These are phyloP conservation scores for Pseudohalonectria lignicola DNA, from an alignment of 2,329 filamentous ascomycete genomes.

Conservation along the genomic window DNA sequence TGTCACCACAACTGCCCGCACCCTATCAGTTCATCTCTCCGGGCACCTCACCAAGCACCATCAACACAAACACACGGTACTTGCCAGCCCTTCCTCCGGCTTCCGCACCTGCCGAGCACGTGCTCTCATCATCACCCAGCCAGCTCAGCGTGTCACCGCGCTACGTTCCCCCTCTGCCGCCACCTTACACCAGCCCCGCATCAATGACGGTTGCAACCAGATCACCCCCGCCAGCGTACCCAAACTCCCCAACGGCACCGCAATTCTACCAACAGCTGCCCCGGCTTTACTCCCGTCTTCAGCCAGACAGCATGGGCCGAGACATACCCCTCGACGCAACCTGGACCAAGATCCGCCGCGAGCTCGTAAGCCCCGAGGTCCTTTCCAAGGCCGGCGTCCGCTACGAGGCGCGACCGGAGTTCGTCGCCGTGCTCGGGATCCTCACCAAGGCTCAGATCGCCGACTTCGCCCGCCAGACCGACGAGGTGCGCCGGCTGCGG, in stretches of 20 bases:
- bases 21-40: constrained; percentile 26
- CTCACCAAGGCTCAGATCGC: constrained; percentile 39
- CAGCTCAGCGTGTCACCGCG: constrained; percentile 28
- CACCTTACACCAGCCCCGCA: constrained; percentile 11
- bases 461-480: constrained; percentile 36
- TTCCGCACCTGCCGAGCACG: constrained; percentile 15
- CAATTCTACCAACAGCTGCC: constrained; percentile 10
- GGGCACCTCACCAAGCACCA: constrained; percentile 17
- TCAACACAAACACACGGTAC: constrained; percentile 11
- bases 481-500: constrained; percentile 32
- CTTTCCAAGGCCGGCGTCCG: constrained; percentile 42
- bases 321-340: constrained; percentile 45
- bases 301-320: constrained; percentile 44
- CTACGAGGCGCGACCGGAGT: constrained; percentile 49
- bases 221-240: constrained; percentile 21
- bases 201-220: not conserved
- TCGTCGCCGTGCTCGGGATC: constrained; percentile 48
- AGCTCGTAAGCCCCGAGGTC: constrained; percentile 46
- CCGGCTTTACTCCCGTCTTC: constrained; percentile 24
- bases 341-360: constrained; percentile 48
- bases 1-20: constrained; percentile 19
- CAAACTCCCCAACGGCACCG: constrained; percentile 8
- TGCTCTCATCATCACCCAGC: constrained; percentile 4
- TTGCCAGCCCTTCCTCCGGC: constrained; percentile 17
- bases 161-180: constrained; percentile 22